Base-by-base conservation (phyloP, 306 rosid genomes). In the Malus fusca region DNA sequence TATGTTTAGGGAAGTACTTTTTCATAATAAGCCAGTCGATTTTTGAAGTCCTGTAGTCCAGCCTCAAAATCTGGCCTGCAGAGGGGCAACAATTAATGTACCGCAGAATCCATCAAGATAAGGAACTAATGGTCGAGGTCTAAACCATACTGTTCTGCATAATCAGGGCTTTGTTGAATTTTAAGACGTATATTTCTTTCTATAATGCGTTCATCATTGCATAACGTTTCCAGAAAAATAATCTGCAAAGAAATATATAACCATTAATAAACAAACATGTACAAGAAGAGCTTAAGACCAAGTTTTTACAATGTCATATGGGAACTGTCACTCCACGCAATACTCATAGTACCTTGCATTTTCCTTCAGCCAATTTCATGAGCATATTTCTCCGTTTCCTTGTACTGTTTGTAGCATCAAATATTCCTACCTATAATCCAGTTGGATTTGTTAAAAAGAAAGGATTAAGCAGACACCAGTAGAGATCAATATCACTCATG, bases 131-230 rank as follows among this genome's bases (percentile, higher is more conserved):
- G 82, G 73, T 78, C 68, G 52, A 75, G 60, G 85, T 17, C 67
- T 74, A 73, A 92, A 73, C 81, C 88, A 86, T 95, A 95, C 97
- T 89, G 91, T 87, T 95, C 99, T 25, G 99, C 97, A 86, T 95
- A 95, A 84, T 95, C 99, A n/a, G 99, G 97, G 75, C 99, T 95
- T 79, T 95, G 99, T 76, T 95, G 99, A 81, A 95, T 95, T 86
- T 95, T 95, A 72, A 95, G 98, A 75, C 96, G 99, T 74, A 95
- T 83, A 74, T 95, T 92, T 82, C 97, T 89, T 85, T 95, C 98
- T 66, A 95, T 92, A 80, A 95, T 95, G 76, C 84, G 90, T 55
- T 80, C 90, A 84, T 95, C 99, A 73, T 95, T 95, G 85, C 99
- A 95, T 78, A 95, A 74, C 65, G 99, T 92, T 89, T 95, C 99